phyloP scores from a whole-genome alignment of 805 yeast species.

The Zygotorulaspora chibaensis region DNA sequence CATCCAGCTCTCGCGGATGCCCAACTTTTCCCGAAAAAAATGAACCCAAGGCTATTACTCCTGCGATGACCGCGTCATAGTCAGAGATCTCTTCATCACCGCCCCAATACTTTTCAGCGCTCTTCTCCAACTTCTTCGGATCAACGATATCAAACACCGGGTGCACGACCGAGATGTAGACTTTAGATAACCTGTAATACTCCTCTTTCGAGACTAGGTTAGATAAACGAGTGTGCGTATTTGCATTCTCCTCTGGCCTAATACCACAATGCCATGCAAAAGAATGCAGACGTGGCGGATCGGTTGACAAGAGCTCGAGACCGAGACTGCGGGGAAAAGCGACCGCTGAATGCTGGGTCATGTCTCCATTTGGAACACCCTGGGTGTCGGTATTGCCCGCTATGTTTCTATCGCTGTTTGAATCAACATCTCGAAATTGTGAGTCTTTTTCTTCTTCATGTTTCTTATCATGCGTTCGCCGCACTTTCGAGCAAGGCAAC shows the following conservation, averaged over 20 bases:
- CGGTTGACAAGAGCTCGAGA: constrained; percentile 11
- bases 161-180: constrained; percentile 8
- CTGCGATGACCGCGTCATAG: constrained; percentile 12
- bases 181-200: constrained; percentile 1
- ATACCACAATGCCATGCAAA: constrained; percentile 16
- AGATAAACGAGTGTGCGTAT: constrained; percentile 1
- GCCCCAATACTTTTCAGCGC: constrained; percentile 7
- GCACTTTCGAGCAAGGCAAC: too few species aligned
- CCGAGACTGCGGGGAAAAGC: constrained; percentile 14
- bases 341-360: constrained; percentile 11
- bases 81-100: constrained; percentile 3
- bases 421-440: background rate
- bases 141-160: constrained; percentile 12
- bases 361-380: constrained; percentile 1
- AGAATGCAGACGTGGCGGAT: constrained; percentile 16
- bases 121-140: constrained; percentile 1
- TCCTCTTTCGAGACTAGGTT: constrained; percentile 8
- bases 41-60: constrained; percentile 12
- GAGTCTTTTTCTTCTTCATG: background rate
- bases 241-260: constrained; percentile 10
- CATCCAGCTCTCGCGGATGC: constrained; percentile 14
- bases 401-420: too few species aligned
- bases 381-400: too few species aligned
- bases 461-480: background rate
- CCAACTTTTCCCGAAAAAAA: constrained; percentile 10